Evolutionary conservation across 2,329 filamentous ascomycete species (phyloP).

Genomic region (Aaosphaeria pasadenensis): DNA sequence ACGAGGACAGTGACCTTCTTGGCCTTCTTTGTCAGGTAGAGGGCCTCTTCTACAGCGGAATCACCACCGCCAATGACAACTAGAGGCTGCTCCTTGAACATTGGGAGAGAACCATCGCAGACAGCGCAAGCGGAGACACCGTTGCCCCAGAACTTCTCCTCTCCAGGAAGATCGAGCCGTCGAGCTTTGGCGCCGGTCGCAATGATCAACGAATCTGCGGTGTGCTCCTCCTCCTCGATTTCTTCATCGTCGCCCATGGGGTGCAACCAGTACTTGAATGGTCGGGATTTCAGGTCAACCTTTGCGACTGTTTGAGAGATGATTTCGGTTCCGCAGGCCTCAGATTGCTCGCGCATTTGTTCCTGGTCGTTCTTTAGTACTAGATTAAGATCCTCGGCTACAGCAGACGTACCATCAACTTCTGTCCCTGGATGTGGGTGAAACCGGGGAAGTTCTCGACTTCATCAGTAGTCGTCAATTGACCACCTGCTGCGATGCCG

Average conservation of each 20-base stretch:
- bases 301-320: conserved; percentile 88
- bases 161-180: conserved; percentile 76
- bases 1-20: conserved; percentile 94
- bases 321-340: conserved; percentile 88
- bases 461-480: conserved; percentile 97
- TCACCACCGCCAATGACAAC: conserved; percentile 97
- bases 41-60: conserved; percentile 93
- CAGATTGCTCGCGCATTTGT: conserved; percentile 87
- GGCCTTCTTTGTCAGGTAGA: conserved; percentile 97
- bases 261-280: conserved; percentile 80
- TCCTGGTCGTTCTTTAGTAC: conserved; percentile 52
- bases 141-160: conserved; percentile 96
- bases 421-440: conserved; percentile 79
- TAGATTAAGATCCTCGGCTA: neutral
- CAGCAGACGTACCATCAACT: conserved; percentile 69
- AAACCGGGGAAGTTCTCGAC: conserved; percentile 98
- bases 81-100: conserved; percentile 94
- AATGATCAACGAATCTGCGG: conserved; percentile 88
- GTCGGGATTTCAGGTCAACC: conserved; percentile 76
- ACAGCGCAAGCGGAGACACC: conserved; percentile 96
- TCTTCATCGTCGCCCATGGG: conserved; percentile 76
- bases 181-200: conserved; percentile 92
- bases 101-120: conserved; percentile 93
- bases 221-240: conserved; percentile 68
- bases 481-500: conserved; percentile 91